Evolutionary conservation across 2,329 filamentous ascomycete species (phyloP).

Genomic region (Akanthomyces muscarius): DNA sequence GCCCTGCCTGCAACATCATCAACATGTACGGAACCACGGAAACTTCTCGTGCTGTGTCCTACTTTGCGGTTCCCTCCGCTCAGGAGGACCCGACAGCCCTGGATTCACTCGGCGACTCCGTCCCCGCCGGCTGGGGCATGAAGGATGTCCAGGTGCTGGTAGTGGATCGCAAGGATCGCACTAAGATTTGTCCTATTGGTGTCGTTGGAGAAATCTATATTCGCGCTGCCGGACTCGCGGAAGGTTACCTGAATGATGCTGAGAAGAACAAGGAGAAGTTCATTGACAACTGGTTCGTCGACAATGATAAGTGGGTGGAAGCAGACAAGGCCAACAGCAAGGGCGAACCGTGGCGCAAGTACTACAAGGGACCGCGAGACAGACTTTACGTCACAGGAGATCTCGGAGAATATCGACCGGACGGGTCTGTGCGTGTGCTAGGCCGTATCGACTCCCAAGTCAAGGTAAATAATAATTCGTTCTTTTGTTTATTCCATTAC

Average conservation of each 20-base stretch:
- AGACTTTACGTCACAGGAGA: constrained; percentile 85
- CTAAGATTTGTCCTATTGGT: constrained; percentile 70
- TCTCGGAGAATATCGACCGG: constrained; percentile 69
- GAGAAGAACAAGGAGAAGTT: constrained; percentile 71
- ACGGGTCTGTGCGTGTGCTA: constrained; percentile 66
- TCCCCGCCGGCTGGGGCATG: constrained; percentile 85
- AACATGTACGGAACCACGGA: constrained; percentile 91
- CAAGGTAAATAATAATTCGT: constrained; percentile 44
- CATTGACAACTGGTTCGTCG: constrained; percentile 79
- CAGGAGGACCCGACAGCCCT: constrained; percentile 51
- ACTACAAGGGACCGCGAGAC: constrained; percentile 79
- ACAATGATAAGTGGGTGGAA: constrained; percentile 64
- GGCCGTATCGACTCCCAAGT: constrained; percentile 85
- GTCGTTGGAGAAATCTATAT: constrained; percentile 83
- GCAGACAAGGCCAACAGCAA: constrained; percentile 55
- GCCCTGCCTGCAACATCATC: constrained; percentile 68
- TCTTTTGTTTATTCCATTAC: neutral
- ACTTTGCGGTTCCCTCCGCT: constrained; percentile 67
- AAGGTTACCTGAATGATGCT: constrained; percentile 64
- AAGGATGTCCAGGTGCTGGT: constrained; percentile 83
- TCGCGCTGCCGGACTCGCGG: constrained; percentile 76
- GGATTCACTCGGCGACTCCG: constrained; percentile 56
- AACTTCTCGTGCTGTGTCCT: constrained; percentile 75
- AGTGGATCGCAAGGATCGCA: constrained; percentile 64
- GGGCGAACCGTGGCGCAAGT: constrained; percentile 70